A percentile compares a stretch with the other conserved stretches of the same genome.
Conservation (phyloP, 345 rosid species). For the Kernera saxatilis region DNA sequence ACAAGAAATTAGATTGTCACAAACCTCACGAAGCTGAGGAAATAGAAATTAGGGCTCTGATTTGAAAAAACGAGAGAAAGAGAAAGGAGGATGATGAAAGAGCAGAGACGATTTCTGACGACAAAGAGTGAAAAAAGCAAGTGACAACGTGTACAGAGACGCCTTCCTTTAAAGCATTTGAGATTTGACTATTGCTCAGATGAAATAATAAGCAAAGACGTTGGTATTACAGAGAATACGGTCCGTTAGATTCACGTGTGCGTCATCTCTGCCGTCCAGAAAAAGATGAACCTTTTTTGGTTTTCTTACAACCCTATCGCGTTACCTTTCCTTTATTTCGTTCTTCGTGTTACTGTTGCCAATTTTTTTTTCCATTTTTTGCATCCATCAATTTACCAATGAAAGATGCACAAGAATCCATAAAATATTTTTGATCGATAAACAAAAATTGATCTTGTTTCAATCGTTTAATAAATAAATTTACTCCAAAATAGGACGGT, state of each 20-base stretch:
- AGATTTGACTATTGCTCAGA: constrained; percentile 12
- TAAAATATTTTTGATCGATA: background rate
- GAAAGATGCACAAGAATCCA: background rate
- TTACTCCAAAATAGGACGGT: background rate
- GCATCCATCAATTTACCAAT: background rate
- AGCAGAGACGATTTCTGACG: constrained; percentile 6
- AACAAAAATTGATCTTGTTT: background rate
- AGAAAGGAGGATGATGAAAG: background rate
- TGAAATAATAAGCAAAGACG: background rate
- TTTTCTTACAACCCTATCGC: background rate
- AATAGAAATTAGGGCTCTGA: background rate
- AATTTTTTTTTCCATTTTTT: background rate
- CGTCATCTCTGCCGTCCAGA: constrained; percentile 25
- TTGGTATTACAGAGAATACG: background rate
- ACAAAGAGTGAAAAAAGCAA: background rate
- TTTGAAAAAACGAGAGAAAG: background rate
- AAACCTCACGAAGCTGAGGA: constrained; percentile 11
- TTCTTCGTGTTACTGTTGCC: background rate
- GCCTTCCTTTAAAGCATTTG: background rate
- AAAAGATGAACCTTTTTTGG: background rate
- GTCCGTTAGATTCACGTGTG: constrained; percentile 23
- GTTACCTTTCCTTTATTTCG: background rate
- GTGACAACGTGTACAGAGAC: background rate
- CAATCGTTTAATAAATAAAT: background rate
- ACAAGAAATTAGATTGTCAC: background rate